These are phyloP conservation scores for Sugiyamaella lignohabitans DNA, from an alignment of 805 yeast genomes.

Conservation along the genomic window DNA sequence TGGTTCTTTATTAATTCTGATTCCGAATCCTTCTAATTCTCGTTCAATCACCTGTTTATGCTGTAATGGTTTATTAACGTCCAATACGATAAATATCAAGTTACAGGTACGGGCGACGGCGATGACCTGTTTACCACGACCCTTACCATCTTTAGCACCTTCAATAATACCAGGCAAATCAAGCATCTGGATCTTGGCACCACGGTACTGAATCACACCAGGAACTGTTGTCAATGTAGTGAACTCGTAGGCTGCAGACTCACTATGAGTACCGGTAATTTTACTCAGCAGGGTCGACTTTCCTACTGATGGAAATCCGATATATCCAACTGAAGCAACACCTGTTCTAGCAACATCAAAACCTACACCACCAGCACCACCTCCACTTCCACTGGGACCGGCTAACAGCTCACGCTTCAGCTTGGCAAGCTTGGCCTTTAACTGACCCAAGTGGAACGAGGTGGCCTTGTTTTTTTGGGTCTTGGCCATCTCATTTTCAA, in stretches of 20 bases:
- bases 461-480: constrained; percentile 99
- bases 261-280: constrained; percentile 93
- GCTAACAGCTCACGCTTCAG: constrained; percentile 84
- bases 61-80: constrained; percentile 91
- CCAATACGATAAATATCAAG: constrained; percentile 84
- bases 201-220: constrained; percentile 90
- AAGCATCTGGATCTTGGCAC: constrained; percentile 97
- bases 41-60: constrained; percentile 91
- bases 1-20: constrained; percentile 82
- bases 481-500: constrained; percentile 96
- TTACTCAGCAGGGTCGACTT: constrained; percentile 68
- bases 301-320: constrained; percentile 97
- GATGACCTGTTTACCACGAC: constrained; percentile 97
- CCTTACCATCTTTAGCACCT: constrained; percentile 98
- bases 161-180: constrained; percentile 96
- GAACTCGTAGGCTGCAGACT: constrained; percentile 96
- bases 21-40: constrained; percentile 96
- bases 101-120: constrained; percentile 99
- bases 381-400: constrained; percentile 62
- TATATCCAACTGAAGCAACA: constrained; percentile 94
- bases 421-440: constrained; percentile 94
- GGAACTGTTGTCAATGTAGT: constrained; percentile 97
- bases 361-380: constrained; percentile 90
- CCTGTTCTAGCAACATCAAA: constrained; percentile 99
- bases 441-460: constrained; percentile 92